Base-by-base conservation (phyloP, 148 eudicot genomes). In the Gaultheria prostrata region DNA sequence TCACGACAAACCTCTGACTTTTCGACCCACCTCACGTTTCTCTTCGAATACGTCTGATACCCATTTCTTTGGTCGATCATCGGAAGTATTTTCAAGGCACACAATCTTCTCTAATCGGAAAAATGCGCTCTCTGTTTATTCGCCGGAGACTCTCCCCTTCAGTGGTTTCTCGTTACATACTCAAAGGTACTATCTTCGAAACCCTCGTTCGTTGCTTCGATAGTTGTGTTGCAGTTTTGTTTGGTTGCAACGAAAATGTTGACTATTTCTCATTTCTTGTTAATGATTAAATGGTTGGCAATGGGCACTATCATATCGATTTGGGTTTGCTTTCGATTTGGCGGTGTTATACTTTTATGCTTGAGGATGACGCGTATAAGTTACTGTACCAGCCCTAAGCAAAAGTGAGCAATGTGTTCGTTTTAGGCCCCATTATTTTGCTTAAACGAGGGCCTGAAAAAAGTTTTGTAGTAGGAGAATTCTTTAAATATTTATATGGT, bases 91-190 rank as follows among this genome's bases (percentile, higher is more conserved):
- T 6, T 50, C 35, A 20, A 63, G 39, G 67, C 24, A 73, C 11
- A 83, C 51, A 54, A 35, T 59, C 21, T 59, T 75, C 21, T 61
- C 21, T 6, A 17, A n/a, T 61, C 6, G 18, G 79, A 57, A 83
- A 82, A 76, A 93, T 93, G 95, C 87, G 74, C 45, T 87, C 92
- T 67, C 50, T 85, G 78, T 85, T 91, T 84, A 82, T 90, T 72
- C 91, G 89, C 69, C 90, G 94, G 80, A 86, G 90, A 79, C 53
- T 91, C 51, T 85, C 88, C 24, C 77, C 74, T 24, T 35, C 50
- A 18, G 51, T 33, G 69, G 61, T 67, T 49, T 83, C 76, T 53
- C 79, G 78, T 70, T 26, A 83, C 69, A 67, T 81, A 32, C 59
- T 87, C 49, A 11, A 67, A 17, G 90, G 90, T 89, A 83, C 13